A percentile compares a stretch with the other conserved stretches of the same genome.
Conservation (phyloP, 2,329 filamentous ascomycete genomes). For the Sodiomyces alkalinus region DNA sequence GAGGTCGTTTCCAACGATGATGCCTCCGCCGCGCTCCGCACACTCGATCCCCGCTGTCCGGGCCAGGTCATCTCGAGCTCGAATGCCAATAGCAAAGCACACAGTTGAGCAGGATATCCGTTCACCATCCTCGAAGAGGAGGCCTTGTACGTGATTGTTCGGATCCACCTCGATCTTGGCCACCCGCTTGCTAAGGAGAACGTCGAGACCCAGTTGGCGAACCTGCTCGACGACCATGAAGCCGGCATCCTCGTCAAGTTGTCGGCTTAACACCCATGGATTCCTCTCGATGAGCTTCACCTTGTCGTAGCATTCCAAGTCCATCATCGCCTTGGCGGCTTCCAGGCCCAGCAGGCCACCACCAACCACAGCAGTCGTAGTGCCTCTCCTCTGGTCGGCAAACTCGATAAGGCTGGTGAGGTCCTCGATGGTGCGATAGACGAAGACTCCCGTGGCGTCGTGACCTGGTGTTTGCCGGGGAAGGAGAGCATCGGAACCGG, state of each 20-base stretch:
- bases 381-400: slow-evolving; percentile 48
- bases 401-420: slow-evolving; percentile 63
- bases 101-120: slow-evolving; percentile 63
- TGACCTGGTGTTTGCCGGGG: slow-evolving; percentile 58
- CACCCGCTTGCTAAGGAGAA: slow-evolving; percentile 64
- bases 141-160: slow-evolving; percentile 52
- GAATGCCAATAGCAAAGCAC: slow-evolving; percentile 83
- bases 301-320: slow-evolving; percentile 56
- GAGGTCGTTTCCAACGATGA: slow-evolving; percentile 52
- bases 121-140: slow-evolving; percentile 70
- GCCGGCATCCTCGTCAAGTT: slow-evolving; percentile 71
- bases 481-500: slow-evolving; percentile 71
- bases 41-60: slow-evolving; percentile 54
- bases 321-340: slow-evolving; percentile 84
- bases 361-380: slow-evolving; percentile 62
- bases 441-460: slow-evolving; percentile 72
- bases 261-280: slow-evolving; percentile 66
- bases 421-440: slow-evolving; percentile 77
- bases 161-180: slow-evolving; percentile 54
- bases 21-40: slow-evolving; percentile 58
- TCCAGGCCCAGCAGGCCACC: slow-evolving; percentile 76
- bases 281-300: slow-evolving; percentile 74
- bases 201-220: slow-evolving; percentile 59
- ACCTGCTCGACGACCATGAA: slow-evolving; percentile 73
- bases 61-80: slow-evolving; percentile 65